Evolutionary conservation across 2,329 filamentous ascomycete genomes (phyloP).

Genomic region (Colletotrichum gigasporum): DNA sequence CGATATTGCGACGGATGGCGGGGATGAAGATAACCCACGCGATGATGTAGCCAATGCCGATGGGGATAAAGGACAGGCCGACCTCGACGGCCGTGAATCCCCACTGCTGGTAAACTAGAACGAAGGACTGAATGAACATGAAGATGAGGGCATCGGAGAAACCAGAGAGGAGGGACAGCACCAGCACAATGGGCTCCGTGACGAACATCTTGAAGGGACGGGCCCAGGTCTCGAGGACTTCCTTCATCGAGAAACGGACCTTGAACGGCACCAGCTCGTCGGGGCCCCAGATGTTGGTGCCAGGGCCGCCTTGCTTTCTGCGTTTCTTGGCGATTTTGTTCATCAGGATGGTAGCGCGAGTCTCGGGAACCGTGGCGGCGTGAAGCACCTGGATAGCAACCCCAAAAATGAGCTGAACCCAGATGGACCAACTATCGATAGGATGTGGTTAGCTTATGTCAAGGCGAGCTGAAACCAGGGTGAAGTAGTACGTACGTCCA

Average conservation of each 20-base stretch:
- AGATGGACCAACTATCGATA: slow-evolving; percentile 69
- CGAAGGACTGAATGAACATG: slow-evolving; percentile 79
- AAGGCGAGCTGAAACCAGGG: no score
- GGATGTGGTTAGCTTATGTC: slow-evolving; percentile 26
- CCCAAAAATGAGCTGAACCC: slow-evolving; percentile 86
- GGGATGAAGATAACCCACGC: slow-evolving; percentile 69
- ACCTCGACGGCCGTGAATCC: slow-evolving; percentile 64
- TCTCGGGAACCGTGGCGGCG: slow-evolving; percentile 78
- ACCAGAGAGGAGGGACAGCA: slow-evolving; percentile 74
- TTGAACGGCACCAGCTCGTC: slow-evolving; percentile 73
- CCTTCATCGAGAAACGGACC: slow-evolving; percentile 66
- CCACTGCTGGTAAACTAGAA: slow-evolving; percentile 75
- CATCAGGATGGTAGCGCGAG: slow-evolving; percentile 79
- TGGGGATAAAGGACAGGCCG: slow-evolving; percentile 71
- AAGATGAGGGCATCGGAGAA: slow-evolving; percentile 82
- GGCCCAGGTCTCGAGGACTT: slow-evolving; percentile 65
- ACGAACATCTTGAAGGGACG: slow-evolving; percentile 79
- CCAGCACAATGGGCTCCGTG: slow-evolving; percentile 78
- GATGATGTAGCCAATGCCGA: slow-evolving; percentile 73
- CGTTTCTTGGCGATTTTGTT: slow-evolving; percentile 81
- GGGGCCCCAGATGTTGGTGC: slow-evolving; percentile 72
- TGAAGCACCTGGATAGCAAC: slow-evolving; percentile 74
- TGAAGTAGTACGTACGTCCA: slow-evolving; percentile 64
- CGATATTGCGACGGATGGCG: slow-evolving; percentile 63
- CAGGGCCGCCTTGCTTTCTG: slow-evolving; percentile 65